Conservation (phyloP, 257 asterid species). For the Vinca minor region DNA sequence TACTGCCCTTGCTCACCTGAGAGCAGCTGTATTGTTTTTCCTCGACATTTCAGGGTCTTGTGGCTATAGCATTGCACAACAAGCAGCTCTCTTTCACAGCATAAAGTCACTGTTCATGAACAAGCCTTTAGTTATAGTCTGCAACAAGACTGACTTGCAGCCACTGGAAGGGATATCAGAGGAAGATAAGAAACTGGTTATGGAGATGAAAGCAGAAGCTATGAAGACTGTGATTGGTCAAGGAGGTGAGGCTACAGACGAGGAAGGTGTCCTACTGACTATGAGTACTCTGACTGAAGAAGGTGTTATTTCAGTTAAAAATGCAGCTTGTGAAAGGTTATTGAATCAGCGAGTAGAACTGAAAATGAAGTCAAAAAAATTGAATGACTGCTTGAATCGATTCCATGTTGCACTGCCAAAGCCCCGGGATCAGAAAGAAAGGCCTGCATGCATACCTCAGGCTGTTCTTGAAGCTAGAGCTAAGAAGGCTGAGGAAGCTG, state of each 20-base stretch:
- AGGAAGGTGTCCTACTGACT: constrained; percentile 58
- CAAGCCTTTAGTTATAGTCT: constrained; percentile 77
- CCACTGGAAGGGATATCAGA: constrained; percentile 65
- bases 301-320: constrained; percentile 84
- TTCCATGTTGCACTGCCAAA: constrained; percentile 91
- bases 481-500: constrained; percentile 45
- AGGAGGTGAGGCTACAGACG: constrained; percentile 77
- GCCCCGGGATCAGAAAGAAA: constrained; percentile 81
- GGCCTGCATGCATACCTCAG: constrained; percentile 73
- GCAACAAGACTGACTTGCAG: constrained; percentile 93
- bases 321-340: constrained; percentile 87
- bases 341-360: constrained; percentile 84
- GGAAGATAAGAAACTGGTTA: constrained; percentile 73
- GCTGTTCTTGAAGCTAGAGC: constrained; percentile 76
- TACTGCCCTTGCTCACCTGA: constrained; percentile 90
- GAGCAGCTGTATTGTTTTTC: constrained; percentile 89
- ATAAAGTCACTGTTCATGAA: constrained; percentile 88
- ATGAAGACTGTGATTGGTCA: constrained; percentile 79
- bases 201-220: constrained; percentile 89
- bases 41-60: constrained; percentile 94
- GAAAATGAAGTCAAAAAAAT: constrained; percentile 86
- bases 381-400: constrained; percentile 79
- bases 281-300: constrained; percentile 92
- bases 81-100: constrained; percentile 93
- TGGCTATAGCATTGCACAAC: constrained; percentile 87